Evolutionary conservation across 495 filamentous ascomycete genomes (phyloP), one percentile per base, ranked within the genome.

Genomic region (Talaromyces borbonicus): DNA sequence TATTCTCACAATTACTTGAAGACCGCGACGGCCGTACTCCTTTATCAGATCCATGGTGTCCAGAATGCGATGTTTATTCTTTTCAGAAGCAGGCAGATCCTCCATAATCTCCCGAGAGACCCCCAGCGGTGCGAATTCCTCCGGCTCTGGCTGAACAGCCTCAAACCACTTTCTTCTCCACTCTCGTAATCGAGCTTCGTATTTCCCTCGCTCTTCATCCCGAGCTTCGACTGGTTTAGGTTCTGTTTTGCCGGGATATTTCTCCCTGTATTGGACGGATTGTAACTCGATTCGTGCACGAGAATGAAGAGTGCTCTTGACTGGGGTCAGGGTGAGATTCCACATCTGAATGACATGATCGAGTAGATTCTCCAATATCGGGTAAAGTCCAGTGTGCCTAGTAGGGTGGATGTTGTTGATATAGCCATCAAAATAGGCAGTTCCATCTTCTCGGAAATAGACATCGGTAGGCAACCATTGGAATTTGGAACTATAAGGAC

Each of bases 391-490:
- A 14, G 46, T 38, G 27, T 68, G 48, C 15, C 55, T 56, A 9
- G 46, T 35, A 0, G 72, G 75, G 46, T 71, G 74, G 27, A 71
- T 61, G 47, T 68, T 69, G 51, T 68, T 71, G 55, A 71, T 71
- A 52, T 72, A 78, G 47, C 53, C 67, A 5, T 53, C 52, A 41
- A 68, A 59, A 36, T 61, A 55, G 54, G 54, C 60, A 14, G 36
- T 50, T 6, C 53, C 52, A 8, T 61, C 60, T 8, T 49, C 52
- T 22, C 54, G 48, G 30, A 65, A 57, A n/a, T 46, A 15, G 18
- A 61, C 62, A 49, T 62, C 68, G 32, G 49, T 50, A 8, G 71
- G 70, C 3, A 73, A 47, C 46, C 60, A 55, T 51, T 73, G 67
- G 41, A 54, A 70, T 11, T 50, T 35, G 0, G 52, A 53, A 43